These are phyloP conservation scores for Penicillium freii DNA, from an alignment of 2,329 filamentous ascomycete genomes.

Conservation along the genomic window DNA sequence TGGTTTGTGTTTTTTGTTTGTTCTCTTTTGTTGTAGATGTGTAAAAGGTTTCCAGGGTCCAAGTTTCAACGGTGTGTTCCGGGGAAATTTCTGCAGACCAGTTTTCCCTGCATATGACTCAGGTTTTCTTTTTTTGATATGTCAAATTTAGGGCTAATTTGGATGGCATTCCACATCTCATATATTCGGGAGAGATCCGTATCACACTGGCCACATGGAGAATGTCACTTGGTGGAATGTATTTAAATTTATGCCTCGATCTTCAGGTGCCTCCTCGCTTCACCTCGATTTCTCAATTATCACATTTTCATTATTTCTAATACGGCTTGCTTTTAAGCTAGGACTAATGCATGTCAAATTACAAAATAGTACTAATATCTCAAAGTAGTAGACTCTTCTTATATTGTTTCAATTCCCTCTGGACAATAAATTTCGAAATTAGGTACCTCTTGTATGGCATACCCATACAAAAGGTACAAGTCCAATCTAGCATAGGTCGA, in stretches of 20 bases:
- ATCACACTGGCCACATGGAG: slow-evolving; percentile 1
- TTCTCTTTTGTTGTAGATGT: too few relatives aligned
- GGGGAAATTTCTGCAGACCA: slow-evolving; percentile 1
- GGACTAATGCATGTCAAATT: not conserved
- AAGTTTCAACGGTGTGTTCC: not conserved
- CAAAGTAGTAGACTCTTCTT: not conserved
- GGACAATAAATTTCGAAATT: not conserved
- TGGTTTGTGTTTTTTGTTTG: not conserved
- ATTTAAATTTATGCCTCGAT: not conserved
- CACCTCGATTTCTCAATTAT: not conserved
- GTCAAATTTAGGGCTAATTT: not conserved
- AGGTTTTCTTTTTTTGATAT: not conserved
- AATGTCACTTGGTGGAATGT: not conserved
- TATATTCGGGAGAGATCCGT: not conserved
- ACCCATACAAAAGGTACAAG: not conserved
- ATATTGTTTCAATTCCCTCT: not conserved
- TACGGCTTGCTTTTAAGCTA: not conserved
- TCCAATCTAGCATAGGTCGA: not conserved
- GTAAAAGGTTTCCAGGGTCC: not conserved
- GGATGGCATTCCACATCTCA: not conserved
- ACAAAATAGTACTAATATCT: not conserved
- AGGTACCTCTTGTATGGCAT: not conserved
- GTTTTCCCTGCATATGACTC: slow-evolving; percentile 1
- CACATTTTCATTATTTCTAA: not conserved
- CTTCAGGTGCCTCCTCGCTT: not conserved